Percentiles rank a stretch among this genome's conserved stretches.
These are phyloP conservation scores for Boletus sp. DNA, from an alignment of 1,284 basidiomycete genomes.

Conservation along the genomic window DNA sequence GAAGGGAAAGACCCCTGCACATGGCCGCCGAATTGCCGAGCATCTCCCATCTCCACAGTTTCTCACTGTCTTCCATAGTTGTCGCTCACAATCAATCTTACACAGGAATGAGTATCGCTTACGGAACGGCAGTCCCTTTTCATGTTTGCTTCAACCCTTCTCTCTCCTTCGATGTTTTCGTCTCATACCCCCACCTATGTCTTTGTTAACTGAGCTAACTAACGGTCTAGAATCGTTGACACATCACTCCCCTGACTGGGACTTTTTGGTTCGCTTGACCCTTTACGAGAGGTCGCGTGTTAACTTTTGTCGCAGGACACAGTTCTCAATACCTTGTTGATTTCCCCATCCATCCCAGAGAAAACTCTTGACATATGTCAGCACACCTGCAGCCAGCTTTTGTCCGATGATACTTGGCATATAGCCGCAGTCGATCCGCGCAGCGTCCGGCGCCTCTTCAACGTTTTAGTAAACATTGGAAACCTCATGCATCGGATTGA, in stretches of 20 bases:
- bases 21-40: conserved; percentile 34
- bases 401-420: conserved; percentile 27
- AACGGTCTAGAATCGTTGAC: conserved; percentile 24
- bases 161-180: conserved; percentile 25
- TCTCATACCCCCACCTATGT: conserved; percentile 21
- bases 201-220: conserved; percentile 28
- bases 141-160: conserved; percentile 21
- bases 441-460: conserved; percentile 32
- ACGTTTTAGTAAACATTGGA: conserved; percentile 34
- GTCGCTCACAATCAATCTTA: conserved; percentile 32
- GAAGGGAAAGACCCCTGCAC: conserved; percentile 3
- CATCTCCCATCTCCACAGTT: conserved; percentile 33
- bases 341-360: conserved; percentile 29
- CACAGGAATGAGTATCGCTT: conserved; percentile 33
- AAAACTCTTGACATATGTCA: conserved; percentile 30
- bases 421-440: conserved; percentile 23
- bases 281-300: conserved; percentile 3
- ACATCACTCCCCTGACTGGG: conserved; percentile 31
- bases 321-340: conserved; percentile 24
- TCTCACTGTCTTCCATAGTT: conserved; percentile 32
- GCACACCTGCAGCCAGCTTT: conserved; percentile 32
- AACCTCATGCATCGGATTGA: conserved; percentile 37
- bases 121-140: conserved; percentile 28
- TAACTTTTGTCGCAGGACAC: conserved; percentile 25
- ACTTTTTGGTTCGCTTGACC: conserved; percentile 28